Evolutionary conservation across 2,329 filamentous ascomycete genomes (phyloP).

Genomic region (Xylaria sp.): DNA sequence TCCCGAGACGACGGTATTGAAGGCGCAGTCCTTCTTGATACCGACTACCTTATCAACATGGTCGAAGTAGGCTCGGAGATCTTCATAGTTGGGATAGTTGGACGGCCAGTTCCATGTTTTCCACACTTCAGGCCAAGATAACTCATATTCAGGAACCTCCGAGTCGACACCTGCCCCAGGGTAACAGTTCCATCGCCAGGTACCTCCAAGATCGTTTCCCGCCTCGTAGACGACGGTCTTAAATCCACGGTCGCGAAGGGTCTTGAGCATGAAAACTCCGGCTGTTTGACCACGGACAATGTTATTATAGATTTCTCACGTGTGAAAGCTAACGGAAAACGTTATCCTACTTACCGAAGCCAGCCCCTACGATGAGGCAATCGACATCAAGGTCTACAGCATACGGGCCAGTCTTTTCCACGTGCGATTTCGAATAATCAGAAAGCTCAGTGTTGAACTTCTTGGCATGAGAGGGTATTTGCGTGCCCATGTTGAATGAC

Average conservation of each 20-base stretch:
- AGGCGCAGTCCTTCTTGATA: conserved; percentile 66
- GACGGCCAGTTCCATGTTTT: conserved; percentile 67
- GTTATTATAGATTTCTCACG: background rate
- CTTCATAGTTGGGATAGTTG: conserved; percentile 61
- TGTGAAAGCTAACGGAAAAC: background rate
- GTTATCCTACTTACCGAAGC: conserved; percentile 51
- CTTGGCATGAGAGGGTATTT: conserved; percentile 14
- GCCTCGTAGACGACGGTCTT: conserved; percentile 63
- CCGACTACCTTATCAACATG: conserved; percentile 65
- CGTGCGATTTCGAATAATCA: conserved; percentile 29
- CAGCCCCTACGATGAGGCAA: conserved; percentile 57
- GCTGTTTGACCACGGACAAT: conserved; percentile 40
- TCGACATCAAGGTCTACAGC: conserved; percentile 47
- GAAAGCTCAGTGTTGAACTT: conserved; percentile 35
- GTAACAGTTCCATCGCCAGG: conserved; percentile 68
- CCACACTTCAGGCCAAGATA: conserved; percentile 61
- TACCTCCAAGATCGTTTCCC: conserved; percentile 61
- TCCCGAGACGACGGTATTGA: conserved; percentile 64
- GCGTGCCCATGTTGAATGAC: conserved; percentile 19
- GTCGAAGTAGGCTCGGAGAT: conserved; percentile 68
- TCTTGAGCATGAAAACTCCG: conserved; percentile 62
- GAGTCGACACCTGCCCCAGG: conserved; percentile 66
- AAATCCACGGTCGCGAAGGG: conserved; percentile 60
- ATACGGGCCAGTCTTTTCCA: conserved; percentile 34
- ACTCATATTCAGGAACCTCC: conserved; percentile 64